Conservation (phyloP, 1,284 basidiomycete genomes). For the Malassezia brasiliensis region DNA sequence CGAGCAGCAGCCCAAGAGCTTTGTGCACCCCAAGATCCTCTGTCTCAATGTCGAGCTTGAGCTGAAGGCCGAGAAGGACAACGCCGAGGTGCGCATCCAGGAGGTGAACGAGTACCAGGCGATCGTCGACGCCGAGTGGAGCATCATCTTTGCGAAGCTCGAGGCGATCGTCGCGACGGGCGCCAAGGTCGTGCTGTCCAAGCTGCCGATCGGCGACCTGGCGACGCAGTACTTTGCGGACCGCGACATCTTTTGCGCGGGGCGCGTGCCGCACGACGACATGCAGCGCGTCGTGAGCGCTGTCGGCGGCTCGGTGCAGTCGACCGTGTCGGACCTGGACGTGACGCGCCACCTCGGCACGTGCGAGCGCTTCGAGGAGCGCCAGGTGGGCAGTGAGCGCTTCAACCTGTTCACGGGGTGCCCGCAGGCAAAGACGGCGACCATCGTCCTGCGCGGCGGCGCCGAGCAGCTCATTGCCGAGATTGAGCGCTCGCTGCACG, state of each 20-base stretch:
- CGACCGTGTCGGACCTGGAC: constrained; percentile 84
- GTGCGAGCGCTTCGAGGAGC: constrained; percentile 84
- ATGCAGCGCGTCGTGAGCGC: constrained; percentile 90
- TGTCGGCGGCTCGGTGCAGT: constrained; percentile 87
- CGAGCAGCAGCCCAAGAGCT: constrained; percentile 95
- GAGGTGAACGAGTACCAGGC: constrained; percentile 81
- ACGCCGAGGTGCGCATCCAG: constrained; percentile 94
- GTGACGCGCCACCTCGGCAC: constrained; percentile 74
- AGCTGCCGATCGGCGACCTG: constrained; percentile 94
- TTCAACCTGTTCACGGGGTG: constrained; percentile 95
- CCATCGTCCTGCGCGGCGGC: constrained; percentile 86
- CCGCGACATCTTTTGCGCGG: constrained; percentile 97
- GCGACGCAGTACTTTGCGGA: constrained; percentile 99
- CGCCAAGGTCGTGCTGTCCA: constrained; percentile 93
- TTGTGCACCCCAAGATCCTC: constrained; percentile 76
- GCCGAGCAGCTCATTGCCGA: constrained; percentile 99
- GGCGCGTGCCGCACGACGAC: constrained; percentile 82
- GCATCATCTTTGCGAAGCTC: constrained; percentile 96
- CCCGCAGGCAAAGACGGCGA: constrained; percentile 92
- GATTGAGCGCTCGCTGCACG: constrained; percentile 91
- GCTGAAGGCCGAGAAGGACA: constrained; percentile 98
- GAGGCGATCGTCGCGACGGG: constrained; percentile 93
- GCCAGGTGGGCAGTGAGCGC: constrained; percentile 90
- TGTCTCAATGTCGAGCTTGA: constrained; percentile 97
- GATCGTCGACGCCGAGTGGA: constrained; percentile 99